Base-by-base conservation (phyloP, 2,329 filamentous ascomycete species). In the Pseudogymnoascus verrucosus region DNA sequence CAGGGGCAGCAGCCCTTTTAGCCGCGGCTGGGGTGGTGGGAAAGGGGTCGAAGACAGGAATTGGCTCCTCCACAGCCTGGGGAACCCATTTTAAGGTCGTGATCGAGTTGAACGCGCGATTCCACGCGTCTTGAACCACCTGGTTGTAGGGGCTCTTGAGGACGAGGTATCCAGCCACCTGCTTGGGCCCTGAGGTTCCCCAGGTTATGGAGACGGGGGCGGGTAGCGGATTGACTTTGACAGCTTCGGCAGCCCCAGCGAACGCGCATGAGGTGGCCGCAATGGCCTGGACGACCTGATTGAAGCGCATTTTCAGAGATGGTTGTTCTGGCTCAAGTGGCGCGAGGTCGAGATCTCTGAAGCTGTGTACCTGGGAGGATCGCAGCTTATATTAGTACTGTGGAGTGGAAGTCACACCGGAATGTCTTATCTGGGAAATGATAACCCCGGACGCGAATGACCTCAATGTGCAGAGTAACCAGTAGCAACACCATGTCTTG, bases 181-280 rank as follows among this genome's bases (percentile, higher is more conserved):
- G 68, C 65, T 78, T 78, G 36, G 80, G 76, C n/a, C 81, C 82
- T 2, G 79, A 78, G 12, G 74, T 74, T 14, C 80, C 81, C 81
- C 81, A 84, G 62, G 76, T 77, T 68, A 84, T 82, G 64, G 76
- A 76, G 63, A 77, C 76, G 5, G 82, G 82, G 54, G 81, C 81
- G 59, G 82, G 81, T 44, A 84, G 76, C 63, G 82, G 82, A 67
- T 84, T 83, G 64, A 80, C 81, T 42, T 74, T 73, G 62, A 84
- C 79, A 31, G 79, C 79, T 40, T 75, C 71, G 62, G 74, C 76
- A 31, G 73, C 65, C 36, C 71, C 68, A 42, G 74, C 73, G 65
- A 78, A 72, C 63, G 76, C 70, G 59, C 62, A 47, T 16, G 59
- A 63, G 40, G 64, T 34, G 63, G 39, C 61, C 3, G 60, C 63